Evolutionary conservation across 192 early-diverging fungal genomes (phyloP), one percentile per base, ranked within the genome.

Genomic region (Phycomyces blakesleeanus): DNA sequence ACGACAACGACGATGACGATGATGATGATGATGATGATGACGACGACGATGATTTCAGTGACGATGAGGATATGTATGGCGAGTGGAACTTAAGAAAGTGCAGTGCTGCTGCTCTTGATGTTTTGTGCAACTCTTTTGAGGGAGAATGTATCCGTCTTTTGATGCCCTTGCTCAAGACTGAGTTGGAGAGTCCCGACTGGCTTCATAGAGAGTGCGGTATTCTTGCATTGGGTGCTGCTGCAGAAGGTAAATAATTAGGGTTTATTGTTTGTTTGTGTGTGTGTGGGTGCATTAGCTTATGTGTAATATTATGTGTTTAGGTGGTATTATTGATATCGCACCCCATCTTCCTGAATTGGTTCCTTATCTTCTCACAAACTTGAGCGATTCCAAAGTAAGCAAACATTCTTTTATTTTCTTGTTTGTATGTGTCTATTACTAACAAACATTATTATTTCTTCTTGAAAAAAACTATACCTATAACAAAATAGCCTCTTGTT

Each of bases 41-140:
- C 55, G 89, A 93, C 18, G 88, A 95, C 27, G 87, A 94, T 49
- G 88, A 87, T 55, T 89, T 90, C 41, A 87, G 90, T 38, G 93
- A 93, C 60, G 87, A 89, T 27, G 92, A 95, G 18, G 90, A 92
- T 41, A 79, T 88, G 49, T 89, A 91, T 59, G 84, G 83, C 65
- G 92, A 95, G 69, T 99, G 98, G 98, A 99, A 95, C 71, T 73
- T 99, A 42, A 88, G 98, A 71, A 99, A 99, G 78, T 99, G 98
- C 82, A 88, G 91, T 9, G 96, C 98, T 1, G 95, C 96, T 8
- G 93, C 95, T 50, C 74, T 99, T 44, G 98, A 99, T 68, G 90
- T 98, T 7, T 69, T 99, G 57, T 89, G 95, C 16, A 92, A 89
- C 27, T 86, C 94, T 1, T 96, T 91, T 73, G 89, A 85, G 55